phyloP scores from a whole-genome alignment of 345 rosid genomes.

The Pistacia integerrima region DNA sequence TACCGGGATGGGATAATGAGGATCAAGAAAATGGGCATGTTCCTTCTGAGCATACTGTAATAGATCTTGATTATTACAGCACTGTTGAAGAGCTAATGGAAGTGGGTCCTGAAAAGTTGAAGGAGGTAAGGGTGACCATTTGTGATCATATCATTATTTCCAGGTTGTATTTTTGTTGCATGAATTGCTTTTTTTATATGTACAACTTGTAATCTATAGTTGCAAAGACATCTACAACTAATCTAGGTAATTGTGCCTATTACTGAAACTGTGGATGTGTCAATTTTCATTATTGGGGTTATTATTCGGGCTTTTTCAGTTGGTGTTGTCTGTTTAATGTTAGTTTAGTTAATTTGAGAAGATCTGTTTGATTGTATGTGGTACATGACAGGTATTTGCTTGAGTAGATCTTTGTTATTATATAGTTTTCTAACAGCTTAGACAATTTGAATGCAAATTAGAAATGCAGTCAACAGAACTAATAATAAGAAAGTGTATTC shows the following conservation, averaged over 20 bases:
- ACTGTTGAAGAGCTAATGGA: slow-evolving; percentile 86
- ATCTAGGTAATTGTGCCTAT: background rate
- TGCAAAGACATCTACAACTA: background rate
- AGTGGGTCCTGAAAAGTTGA: slow-evolving; percentile 89
- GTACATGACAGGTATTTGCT: background rate
- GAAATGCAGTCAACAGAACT: background rate
- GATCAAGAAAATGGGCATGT: slow-evolving; percentile 59
- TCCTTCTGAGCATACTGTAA: slow-evolving; percentile 42
- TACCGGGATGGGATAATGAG: slow-evolving; percentile 66
- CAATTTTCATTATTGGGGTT: background rate
- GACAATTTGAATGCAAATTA: background rate
- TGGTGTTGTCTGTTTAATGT: background rate
- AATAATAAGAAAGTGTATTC: background rate
- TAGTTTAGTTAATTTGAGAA: background rate
- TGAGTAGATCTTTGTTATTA: background rate
- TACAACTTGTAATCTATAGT: background rate
- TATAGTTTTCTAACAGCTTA: background rate
- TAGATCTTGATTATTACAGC: slow-evolving; percentile 92
- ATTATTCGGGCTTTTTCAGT: background rate
- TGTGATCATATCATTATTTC: slow-evolving; percentile 1
- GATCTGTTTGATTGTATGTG: background rate
- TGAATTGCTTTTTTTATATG: background rate
- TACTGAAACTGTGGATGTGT: background rate
- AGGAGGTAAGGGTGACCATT: slow-evolving; percentile 56
- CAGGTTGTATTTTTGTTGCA: background rate